phyloP scores from a whole-genome alignment of 2,329 filamentous ascomycete genomes.

The Ophiostoma himal-ulmi region DNA sequence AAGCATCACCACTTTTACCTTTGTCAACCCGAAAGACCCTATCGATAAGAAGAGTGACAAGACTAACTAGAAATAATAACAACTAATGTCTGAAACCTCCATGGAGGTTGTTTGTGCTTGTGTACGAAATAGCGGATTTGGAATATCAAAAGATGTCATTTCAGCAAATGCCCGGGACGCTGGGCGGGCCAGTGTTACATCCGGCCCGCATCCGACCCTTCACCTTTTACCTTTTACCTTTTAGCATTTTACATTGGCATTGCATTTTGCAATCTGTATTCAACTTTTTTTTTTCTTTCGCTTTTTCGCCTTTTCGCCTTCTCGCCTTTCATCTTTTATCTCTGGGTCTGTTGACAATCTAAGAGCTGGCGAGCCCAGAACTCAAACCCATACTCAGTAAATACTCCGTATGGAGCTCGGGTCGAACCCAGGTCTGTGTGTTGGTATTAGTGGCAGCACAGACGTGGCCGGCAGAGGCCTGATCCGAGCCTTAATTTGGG shows the following conservation, averaged over 20 bases:
- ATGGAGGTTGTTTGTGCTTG: not conserved
- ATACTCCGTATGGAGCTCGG: too few species aligned
- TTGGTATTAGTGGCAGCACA: constrained; percentile 11
- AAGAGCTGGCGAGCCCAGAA: not conserved
- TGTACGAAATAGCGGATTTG: not conserved
- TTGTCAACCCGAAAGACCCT: not conserved
- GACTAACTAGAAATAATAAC: not conserved
- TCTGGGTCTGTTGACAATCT: not conserved
- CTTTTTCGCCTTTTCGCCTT: too few species aligned
- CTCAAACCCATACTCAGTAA: too few species aligned
- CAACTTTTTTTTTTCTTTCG: too few species aligned
- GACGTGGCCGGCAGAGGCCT: constrained; percentile 9
- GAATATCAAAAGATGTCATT: not conserved
- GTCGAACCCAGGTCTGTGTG: not conserved
- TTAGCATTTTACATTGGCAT: too few species aligned
- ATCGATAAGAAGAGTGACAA: not conserved
- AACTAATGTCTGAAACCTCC: too few species aligned
- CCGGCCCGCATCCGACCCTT: constrained; percentile 1
- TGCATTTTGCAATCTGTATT: too few species aligned
- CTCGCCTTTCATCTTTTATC: not conserved
- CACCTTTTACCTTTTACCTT: too few species aligned
- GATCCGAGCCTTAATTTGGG: not conserved
- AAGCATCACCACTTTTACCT: not conserved
- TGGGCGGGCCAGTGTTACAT: constrained; percentile 15
- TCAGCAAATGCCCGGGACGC: not conserved